Conservation (phyloP, 202 grass and related monocot genomes). For the Miscanthus sacchariflorus region DNA sequence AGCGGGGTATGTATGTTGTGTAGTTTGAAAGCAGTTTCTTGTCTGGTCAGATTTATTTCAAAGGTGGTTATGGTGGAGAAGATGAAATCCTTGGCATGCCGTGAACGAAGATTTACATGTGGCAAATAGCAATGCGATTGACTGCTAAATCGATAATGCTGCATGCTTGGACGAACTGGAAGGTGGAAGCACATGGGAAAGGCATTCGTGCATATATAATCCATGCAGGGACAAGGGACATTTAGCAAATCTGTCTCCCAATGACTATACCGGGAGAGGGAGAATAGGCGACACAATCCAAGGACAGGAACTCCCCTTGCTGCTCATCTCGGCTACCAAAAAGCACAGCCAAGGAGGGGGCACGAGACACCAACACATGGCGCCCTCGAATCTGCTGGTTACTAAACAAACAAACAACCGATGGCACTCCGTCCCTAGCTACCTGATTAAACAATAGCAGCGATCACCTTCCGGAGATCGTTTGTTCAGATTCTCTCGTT, state of each 20-base stretch:
- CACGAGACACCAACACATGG: constrained; percentile 2
- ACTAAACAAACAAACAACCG: background rate
- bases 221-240: background rate
- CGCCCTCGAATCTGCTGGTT: background rate
- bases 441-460: background rate
- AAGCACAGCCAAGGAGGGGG: background rate
- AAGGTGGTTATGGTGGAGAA: too few species aligned
- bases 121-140: too few species aligned
- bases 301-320: background rate
- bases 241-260: background rate
- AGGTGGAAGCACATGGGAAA: background rate
- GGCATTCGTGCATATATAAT: background rate
- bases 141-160: too few species aligned
- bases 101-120: too few species aligned
- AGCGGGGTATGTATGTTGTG: too few species aligned
- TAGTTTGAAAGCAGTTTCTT: too few species aligned
- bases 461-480: background rate
- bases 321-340: background rate
- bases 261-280: background rate
- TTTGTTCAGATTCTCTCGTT: background rate
- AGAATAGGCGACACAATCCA: background rate
- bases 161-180: too few species aligned
- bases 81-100: too few species aligned
- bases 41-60: too few species aligned
- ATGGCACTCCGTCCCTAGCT: background rate